Conservation (phyloP, 441 rosid genomes). For the Euphorbia celastroides region DNA sequence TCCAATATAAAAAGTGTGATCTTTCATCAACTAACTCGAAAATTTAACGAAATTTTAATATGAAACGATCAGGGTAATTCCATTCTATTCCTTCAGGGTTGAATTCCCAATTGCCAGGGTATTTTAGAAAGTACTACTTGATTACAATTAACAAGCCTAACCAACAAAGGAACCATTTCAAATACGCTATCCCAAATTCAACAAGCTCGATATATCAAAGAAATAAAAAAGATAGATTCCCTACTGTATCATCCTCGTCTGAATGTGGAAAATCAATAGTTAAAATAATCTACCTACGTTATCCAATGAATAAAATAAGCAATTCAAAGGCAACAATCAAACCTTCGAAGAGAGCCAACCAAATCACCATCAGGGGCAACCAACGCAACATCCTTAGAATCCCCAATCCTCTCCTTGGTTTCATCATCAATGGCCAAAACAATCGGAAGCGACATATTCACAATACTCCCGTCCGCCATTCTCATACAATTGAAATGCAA, state of each 20-base stretch:
- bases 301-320: neutral
- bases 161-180: neutral
- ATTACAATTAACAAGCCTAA: neutral
- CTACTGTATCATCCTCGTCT: neutral
- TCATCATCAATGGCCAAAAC: slow-evolving; percentile 74
- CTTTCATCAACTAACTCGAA: neutral
- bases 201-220: neutral
- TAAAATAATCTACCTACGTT: neutral
- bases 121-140: neutral
- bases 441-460: slow-evolving; percentile 94
- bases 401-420: slow-evolving; percentile 60
- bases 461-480: slow-evolving; percentile 76
- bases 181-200: neutral
- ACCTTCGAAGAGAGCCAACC: slow-evolving; percentile 73
- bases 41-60: neutral
- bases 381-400: slow-evolving; percentile 59
- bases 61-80: neutral
- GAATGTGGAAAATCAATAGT: too few species aligned
- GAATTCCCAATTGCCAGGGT: neutral
- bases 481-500: slow-evolving; percentile 96
- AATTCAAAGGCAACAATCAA: slow-evolving; percentile 22
- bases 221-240: neutral
- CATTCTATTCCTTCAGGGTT: neutral
- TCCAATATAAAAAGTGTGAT: neutral
- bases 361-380: slow-evolving; percentile 51